Conservation (phyloP, 2,329 filamentous ascomycete species). For the Trichoderma sp. region DNA sequence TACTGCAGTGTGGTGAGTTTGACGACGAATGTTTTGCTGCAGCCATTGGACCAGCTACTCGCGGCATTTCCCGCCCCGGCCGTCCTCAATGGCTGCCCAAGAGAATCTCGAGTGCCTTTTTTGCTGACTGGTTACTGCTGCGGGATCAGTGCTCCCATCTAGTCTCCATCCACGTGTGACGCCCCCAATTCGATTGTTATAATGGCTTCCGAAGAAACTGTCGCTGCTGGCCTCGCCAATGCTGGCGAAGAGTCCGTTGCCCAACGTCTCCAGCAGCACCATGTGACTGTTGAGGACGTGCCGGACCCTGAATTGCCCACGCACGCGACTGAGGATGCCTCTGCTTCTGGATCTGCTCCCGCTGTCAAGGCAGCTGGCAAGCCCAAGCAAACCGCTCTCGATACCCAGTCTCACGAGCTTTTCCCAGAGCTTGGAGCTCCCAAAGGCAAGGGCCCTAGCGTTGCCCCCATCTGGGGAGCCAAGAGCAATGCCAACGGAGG, state of each 20-base stretch:
- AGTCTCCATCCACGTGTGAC: conserved; percentile 1
- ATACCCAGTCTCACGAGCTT: conserved; percentile 85
- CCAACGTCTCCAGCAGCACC: conserved; percentile 66
- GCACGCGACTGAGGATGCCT: conserved; percentile 53
- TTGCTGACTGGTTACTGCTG: conserved; percentile 1
- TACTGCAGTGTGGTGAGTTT: conserved; percentile 20
- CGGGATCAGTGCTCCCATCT: conserved; percentile 13
- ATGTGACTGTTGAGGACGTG: conserved; percentile 77
- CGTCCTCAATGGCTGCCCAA: not conserved
- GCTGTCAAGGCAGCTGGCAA: conserved; percentile 67
- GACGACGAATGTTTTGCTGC: not conserved
- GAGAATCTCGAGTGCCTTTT: not conserved
- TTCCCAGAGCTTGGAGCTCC: conserved; percentile 86
- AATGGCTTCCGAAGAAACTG: conserved; percentile 48
- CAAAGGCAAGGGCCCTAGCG: conserved; percentile 68
- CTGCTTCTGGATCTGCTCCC: conserved; percentile 53
- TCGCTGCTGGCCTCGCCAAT: conserved; percentile 41
- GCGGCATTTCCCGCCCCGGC: not conserved
- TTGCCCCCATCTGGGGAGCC: conserved; percentile 76
- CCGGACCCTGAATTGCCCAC: conserved; percentile 75
- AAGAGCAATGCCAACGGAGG: conserved; percentile 65
- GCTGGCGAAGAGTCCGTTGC: conserved; percentile 55
- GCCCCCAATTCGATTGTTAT: conserved; percentile 30
- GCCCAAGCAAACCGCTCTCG: conserved; percentile 67
- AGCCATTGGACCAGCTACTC: not conserved